phyloP scores from a whole-genome alignment of 139 green algal genomes.

The Coelastrella sp. region DNA sequence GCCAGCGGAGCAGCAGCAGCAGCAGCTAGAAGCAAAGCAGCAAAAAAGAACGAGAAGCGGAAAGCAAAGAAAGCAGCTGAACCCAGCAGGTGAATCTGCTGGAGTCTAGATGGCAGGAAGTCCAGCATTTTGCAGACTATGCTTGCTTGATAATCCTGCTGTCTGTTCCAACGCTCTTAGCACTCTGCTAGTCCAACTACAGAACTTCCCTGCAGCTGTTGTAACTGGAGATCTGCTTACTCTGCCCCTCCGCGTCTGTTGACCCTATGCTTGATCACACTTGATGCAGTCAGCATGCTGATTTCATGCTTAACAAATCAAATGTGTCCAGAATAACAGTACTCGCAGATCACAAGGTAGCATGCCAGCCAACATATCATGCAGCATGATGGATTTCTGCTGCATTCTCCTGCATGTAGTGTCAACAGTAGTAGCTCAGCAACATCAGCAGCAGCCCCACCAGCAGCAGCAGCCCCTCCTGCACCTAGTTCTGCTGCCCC shows the following conservation, averaged over 20 bases:
- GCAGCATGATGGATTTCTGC: neutral
- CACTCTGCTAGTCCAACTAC: too few species aligned
- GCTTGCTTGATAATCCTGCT: neutral
- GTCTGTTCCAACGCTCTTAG: neutral
- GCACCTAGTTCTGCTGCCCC: neutral
- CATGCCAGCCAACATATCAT: too few species aligned
- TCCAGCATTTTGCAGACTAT: neutral
- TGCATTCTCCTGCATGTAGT: neutral
- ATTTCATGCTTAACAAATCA: too few species aligned
- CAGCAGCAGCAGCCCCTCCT: constrained; percentile 5
- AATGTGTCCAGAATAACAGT: neutral
- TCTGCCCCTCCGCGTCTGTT: too few species aligned
- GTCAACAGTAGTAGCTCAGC: neutral
- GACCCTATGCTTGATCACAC: too few species aligned
- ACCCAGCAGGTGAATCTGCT: neutral
- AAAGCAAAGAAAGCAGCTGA: constrained; percentile 64
- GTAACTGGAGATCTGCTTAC: too few species aligned
- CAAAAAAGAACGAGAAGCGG: constrained; percentile 71
- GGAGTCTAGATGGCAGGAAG: neutral
- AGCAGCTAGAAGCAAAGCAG: constrained; percentile 52
- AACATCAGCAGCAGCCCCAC: neutral
- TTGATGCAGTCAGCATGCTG: too few species aligned
- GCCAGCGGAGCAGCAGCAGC: constrained; percentile 6
- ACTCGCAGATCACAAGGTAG: neutral
- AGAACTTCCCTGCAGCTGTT: too few species aligned